Percentiles rank a stretch among this genome's conserved stretches.
Evolutionary conservation across 768 basidiomycete species (phyloP).

Genomic region (Lactifluus rugatus): DNA sequence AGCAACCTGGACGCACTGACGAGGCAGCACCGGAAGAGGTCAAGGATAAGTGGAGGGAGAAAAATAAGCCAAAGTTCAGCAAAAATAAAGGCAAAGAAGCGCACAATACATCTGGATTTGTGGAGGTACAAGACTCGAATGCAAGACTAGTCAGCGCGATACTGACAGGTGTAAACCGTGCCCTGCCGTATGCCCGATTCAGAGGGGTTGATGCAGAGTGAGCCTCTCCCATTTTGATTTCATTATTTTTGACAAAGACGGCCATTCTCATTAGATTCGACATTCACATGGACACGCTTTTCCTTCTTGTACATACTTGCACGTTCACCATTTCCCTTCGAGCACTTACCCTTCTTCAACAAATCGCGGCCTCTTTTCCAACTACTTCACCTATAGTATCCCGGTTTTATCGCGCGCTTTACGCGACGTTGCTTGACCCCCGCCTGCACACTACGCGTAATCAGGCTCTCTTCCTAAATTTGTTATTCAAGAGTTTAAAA

Average conservation of each 20-base stretch:
- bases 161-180: conserved; percentile 89
- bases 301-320: conserved; percentile 88
- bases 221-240: conserved; percentile 19
- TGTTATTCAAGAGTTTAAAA: conserved; percentile 58
- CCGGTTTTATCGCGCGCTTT: conserved; percentile 75
- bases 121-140: conserved; percentile 68
- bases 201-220: conserved; percentile 59
- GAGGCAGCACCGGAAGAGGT: conserved; percentile 33
- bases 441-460: conserved; percentile 79
- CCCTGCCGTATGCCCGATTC: conserved; percentile 83
- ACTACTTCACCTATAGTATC: conserved; percentile 40
- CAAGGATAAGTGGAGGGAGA: conserved; percentile 21
- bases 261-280: conserved; percentile 45
- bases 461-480: conserved; percentile 93
- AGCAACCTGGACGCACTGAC: conserved; percentile 31
- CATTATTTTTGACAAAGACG: not conserved
- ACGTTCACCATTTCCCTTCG: conserved; percentile 97
- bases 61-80: conserved; percentile 21
- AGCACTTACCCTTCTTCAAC: conserved; percentile 81
- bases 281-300: conserved; percentile 85
- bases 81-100: conserved; percentile 33
- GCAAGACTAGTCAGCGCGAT: conserved; percentile 83
- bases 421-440: conserved; percentile 78
- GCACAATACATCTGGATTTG: conserved; percentile 55
- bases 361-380: conserved; percentile 53